A percentile compares a stretch with the other conserved stretches of the same genome.
Evolutionary conservation across 1,284 basidiomycete genomes (phyloP).

Genomic region (Ganoderma lingzhi): DNA sequence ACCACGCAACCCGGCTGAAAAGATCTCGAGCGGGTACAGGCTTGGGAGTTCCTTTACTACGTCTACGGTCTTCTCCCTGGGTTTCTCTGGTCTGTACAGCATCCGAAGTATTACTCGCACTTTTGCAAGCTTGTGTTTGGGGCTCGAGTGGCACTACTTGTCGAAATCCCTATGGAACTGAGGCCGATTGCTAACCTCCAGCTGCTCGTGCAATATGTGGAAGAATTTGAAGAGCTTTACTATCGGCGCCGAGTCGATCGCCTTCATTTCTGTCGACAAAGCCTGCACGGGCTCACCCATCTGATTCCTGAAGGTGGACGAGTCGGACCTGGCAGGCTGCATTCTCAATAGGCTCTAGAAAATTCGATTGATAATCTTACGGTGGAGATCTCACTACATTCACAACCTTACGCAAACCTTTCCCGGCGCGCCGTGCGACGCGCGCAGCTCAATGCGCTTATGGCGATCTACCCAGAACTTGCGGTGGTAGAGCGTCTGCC

Average conservation of each 20-base stretch:
- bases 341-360: too few species aligned
- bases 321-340: too few species aligned
- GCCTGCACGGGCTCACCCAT: conserved; percentile 36
- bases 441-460: too few species aligned
- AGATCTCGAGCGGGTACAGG: conserved; percentile 42
- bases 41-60: conserved; percentile 38
- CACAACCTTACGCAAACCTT: too few species aligned
- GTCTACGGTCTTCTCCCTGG: conserved; percentile 36
- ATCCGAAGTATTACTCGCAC: conserved; percentile 29
- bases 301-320: background rate
- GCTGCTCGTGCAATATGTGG: conserved; percentile 7
- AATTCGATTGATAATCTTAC: too few species aligned
- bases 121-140: conserved; percentile 38
- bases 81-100: background rate
- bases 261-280: conserved; percentile 38
- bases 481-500: too few species aligned
- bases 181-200: conserved; percentile 21
- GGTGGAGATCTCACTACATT: too few species aligned
- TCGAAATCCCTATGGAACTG: conserved; percentile 25
- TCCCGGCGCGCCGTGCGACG: too few species aligned
- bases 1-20: conserved; percentile 42
- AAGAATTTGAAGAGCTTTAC: conserved; percentile 35
- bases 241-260: conserved; percentile 31
- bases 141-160: conserved; percentile 16
- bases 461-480: too few species aligned